Conservation (phyloP, 192 early-diverging fungal genomes). For the Phycomyces blakesleeanus region DNA sequence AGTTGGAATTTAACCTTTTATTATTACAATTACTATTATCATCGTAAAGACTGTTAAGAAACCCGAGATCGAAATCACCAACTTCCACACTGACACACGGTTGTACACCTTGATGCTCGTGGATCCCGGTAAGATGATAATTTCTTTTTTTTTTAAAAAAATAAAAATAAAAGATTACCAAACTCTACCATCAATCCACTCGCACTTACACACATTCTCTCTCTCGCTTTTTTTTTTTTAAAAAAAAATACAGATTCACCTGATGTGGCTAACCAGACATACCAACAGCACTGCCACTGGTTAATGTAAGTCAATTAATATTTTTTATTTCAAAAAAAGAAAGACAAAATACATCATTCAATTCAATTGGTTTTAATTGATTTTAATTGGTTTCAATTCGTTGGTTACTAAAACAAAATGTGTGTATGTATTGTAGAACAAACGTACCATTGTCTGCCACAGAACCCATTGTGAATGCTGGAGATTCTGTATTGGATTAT, state of each 20-base stretch:
- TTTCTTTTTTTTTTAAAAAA: too few relatives aligned
- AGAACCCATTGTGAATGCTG: constrained; percentile 39
- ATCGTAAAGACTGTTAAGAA: constrained; percentile 44
- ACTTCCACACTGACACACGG: constrained; percentile 63
- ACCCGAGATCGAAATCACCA: constrained; percentile 52
- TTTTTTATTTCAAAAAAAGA: too few relatives aligned
- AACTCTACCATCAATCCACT: too few relatives aligned
- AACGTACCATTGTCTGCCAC: constrained; percentile 62
- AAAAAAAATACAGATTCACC: constrained; percentile 51
- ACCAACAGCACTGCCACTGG: constrained; percentile 74
- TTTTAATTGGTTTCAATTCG: not conserved
- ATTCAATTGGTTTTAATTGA: too few relatives aligned
- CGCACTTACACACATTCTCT: too few relatives aligned
- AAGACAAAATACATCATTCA: too few relatives aligned
- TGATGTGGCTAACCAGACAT: constrained; percentile 56
- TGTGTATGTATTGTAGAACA: constrained; percentile 29
- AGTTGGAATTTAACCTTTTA: too few relatives aligned
- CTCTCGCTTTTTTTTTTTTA: too few relatives aligned
- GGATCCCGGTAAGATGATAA: constrained; percentile 65
- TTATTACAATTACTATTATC: too few relatives aligned
- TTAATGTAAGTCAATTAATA: constrained; percentile 43
- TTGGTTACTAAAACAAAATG: too few relatives aligned
- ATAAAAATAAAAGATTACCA: too few relatives aligned
- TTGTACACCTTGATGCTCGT: constrained; percentile 69
- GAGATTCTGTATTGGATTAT: constrained; percentile 52